Evolutionary conservation across 345 rosid genomes (phyloP), one percentile per base, ranked within the genome.

Genomic region (Salix brachista): DNA sequence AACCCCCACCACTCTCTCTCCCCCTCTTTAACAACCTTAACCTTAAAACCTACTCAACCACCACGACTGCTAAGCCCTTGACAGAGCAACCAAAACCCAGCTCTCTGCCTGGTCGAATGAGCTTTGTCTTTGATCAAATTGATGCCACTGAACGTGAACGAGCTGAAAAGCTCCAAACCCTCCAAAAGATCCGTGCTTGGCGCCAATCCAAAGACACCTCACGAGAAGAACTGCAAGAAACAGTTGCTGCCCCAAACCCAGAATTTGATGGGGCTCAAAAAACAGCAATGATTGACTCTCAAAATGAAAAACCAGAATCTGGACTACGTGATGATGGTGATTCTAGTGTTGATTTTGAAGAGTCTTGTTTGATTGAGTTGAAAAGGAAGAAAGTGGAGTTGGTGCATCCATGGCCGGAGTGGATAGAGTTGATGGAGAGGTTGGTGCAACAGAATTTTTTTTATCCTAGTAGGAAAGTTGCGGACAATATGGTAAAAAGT

Each of bases 341-440:
- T 36, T 62, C 39, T n/a, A 28, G 30, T 4, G 8, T 32, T 23
- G 78, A 66, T 71, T 5, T 69, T 79, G 36, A 32, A 30, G 77
- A 70, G 65, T 0, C 65, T 8, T 23, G 8, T 32, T 36, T 75
- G 50, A 77, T 58, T 4, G 87, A 71, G 75, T n/a, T 68, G 80
- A 70, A 66, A 71, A 76, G 48, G 66, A 79, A 79, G 75, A 89
- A 84, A 81, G 82, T 86, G 60, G 82, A 88, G 85, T 3, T 96
- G 77, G 92, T 89, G n/a, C 99, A 96, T 79, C 98, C 97, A 18
- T 96, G 97, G 98, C 94, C 97, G 2, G 99, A 96, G 86, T 96
- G 98, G 99, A 87, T 94, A 44, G 98, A 96, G 86, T 81, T 96
- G 80, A 91, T 96, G 94, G 92, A 90, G 85, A 88, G 88, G 75